phyloP scores from a whole-genome alignment of 768 basidiomycete species.

The Chlorophyllum brunneum region DNA sequence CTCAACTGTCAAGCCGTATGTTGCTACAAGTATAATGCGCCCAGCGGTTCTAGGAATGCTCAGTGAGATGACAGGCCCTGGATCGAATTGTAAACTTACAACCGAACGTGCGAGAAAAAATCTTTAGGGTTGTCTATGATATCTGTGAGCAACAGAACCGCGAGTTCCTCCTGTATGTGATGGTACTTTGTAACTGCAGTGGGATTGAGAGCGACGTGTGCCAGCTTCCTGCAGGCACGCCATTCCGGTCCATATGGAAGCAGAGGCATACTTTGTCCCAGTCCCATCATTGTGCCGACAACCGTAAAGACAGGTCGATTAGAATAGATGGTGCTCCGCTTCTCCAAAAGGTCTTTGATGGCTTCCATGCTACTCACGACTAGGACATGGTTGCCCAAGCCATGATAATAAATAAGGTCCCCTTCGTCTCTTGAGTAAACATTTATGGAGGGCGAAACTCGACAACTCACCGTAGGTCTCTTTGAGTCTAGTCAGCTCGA shows the following conservation, averaged over 20 bases:
- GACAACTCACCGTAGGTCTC: background rate
- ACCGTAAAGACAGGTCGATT: constrained; percentile 14
- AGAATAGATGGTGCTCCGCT: constrained; percentile 12
- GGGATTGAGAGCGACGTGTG: constrained; percentile 25
- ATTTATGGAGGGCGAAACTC: background rate
- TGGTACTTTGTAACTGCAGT: constrained; percentile 28
- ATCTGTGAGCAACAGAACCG: background rate
- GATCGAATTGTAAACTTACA: no score
- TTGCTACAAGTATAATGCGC: constrained; percentile 47
- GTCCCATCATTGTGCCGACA: constrained; percentile 13
- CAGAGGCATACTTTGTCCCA: constrained; percentile 12
- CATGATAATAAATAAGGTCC: background rate
- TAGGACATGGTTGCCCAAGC: constrained; percentile 1
- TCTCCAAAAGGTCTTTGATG: constrained; percentile 13
- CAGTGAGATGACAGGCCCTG: constrained; percentile 4
- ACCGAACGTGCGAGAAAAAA: background rate
- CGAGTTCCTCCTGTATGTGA: constrained; percentile 21
- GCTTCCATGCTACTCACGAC: background rate
- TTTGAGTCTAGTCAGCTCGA: background rate
- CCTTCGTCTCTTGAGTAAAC: background rate
- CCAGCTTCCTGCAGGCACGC: constrained; percentile 22
- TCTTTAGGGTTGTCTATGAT: background rate
- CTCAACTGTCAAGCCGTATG: constrained; percentile 53
- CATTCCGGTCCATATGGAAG: constrained; percentile 16
- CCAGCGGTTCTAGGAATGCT: constrained; percentile 38